phyloP scores from a whole-genome alignment of 2,329 filamentous ascomycete species.

The Neobulgaria alba region DNA sequence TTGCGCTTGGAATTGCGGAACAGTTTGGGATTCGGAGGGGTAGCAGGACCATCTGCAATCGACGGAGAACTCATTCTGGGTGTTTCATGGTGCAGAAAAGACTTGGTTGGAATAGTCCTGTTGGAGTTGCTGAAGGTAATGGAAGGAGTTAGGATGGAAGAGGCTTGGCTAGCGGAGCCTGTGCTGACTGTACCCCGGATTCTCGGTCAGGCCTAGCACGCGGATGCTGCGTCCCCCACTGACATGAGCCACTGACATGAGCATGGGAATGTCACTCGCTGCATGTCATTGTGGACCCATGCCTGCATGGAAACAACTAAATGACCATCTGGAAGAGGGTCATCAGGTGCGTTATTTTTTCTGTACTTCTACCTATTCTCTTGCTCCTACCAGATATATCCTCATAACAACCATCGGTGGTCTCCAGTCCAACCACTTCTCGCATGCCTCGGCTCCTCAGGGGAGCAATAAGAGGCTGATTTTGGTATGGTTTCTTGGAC shows the following conservation, averaged over 20 bases:
- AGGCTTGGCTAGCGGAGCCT: neutral
- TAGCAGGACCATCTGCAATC: conserved; percentile 20
- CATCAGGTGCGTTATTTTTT: no score
- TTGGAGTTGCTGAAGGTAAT: neutral
- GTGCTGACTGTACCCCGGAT: no score
- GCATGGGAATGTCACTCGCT: no score
- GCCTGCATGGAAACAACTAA: no score
- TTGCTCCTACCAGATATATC: no score
- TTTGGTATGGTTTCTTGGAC: neutral
- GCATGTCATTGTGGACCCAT: no score
- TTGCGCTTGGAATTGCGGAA: conserved; percentile 18
- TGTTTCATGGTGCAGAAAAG: conserved; percentile 12
- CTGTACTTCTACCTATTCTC: neutral
- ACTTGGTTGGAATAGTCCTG: no score
- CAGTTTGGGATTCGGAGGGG: conserved; percentile 16
- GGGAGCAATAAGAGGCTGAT: neutral
- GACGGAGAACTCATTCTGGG: conserved; percentile 26
- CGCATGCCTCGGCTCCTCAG: no score
- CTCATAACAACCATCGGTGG: neutral
- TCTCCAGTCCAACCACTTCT: neutral
- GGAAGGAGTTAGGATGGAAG: neutral
- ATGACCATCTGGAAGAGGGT: no score
- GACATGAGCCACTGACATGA: neutral
- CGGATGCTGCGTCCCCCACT: neutral
- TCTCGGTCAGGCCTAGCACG: no score